Base-by-base conservation (phyloP, 2,329 filamentous ascomycete genomes). In the Calonectria pteridis region DNA sequence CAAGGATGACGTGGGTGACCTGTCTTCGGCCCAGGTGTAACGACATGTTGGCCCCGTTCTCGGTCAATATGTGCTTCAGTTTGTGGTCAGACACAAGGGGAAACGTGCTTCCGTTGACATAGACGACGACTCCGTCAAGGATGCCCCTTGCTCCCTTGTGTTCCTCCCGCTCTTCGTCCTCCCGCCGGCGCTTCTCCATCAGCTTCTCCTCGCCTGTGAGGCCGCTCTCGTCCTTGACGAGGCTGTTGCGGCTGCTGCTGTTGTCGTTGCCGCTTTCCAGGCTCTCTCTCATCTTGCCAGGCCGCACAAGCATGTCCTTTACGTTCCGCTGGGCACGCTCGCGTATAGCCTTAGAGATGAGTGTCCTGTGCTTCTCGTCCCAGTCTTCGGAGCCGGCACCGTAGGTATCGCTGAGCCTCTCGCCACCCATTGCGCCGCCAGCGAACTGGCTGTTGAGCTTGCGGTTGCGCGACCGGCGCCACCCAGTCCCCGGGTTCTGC, bases 1-100 rank as follows among this genome's bases (percentile, higher is more conserved):
- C 94, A 7, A 98, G 84, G 71, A 98, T 93, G 74, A 98, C 94
- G 84, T 98, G 96, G 40, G 95, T 98, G 77, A 98, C 94, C 65
- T 89, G 90, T 46, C 92, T 90, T 55, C 95, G 90, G 13, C 91
- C 93, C 13, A 98, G 90, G 72, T 92, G 89, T 43, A 95, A 89
- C 4, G 94, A 93, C 77, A 95, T 88, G 51, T 85, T 87, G 0
- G 92, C 96, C 26, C 96, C 96, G 81, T 98, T 91, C 71, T 92
- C 88, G 6, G 89, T 91, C 46, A 98, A 89, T 20, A 97, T 84
- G 69, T 93, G 92, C 87, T 97, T 97, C 71, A 98, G 89, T 82
- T 91, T 94, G 86, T 98, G 94, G 83, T 98, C 96, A 18, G 94
- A 97, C 75, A 98, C 90, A 29, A 91, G 84, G 1, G 96, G 95